A percentile compares a stretch with the other conserved stretches of the same genome.
Conservation (phyloP, 192 early-diverging fungal genomes). For the Entophlyctis luteolus region DNA sequence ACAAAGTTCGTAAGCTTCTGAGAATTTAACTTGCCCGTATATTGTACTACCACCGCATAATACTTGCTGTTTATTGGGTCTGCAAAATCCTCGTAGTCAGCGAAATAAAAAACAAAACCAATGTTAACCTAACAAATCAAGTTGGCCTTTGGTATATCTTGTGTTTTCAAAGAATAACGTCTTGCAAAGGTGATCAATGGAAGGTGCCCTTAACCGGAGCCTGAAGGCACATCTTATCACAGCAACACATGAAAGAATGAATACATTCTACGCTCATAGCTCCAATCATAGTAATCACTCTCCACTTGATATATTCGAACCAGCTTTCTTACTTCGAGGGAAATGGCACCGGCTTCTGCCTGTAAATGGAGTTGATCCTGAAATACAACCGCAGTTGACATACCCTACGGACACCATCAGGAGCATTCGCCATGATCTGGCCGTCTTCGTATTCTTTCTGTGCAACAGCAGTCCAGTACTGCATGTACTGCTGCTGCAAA, state of each 20-base stretch:
- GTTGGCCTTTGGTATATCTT: constrained; percentile 51
- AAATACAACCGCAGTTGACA: background rate
- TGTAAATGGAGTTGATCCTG: background rate
- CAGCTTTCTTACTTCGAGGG: constrained; percentile 12
- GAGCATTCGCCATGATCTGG: constrained; percentile 9
- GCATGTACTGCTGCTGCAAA: constrained; percentile 10
- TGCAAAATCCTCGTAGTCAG: too few relatives aligned
- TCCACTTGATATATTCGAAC: constrained; percentile 69
- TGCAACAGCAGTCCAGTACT: background rate
- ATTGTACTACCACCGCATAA: constrained; percentile 62
- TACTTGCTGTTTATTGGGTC: constrained; percentile 57
- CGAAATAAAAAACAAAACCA: background rate
- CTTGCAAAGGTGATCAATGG: constrained; percentile 81
- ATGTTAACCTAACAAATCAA: constrained; percentile 31
- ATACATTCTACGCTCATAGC: constrained; percentile 65
- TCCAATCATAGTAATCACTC: constrained; percentile 75
- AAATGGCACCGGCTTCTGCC: constrained; percentile 18
- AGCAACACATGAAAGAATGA: constrained; percentile 14
- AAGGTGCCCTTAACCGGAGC: constrained; percentile 62
- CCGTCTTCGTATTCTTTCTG: background rate
- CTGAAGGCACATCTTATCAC: constrained; percentile 22
- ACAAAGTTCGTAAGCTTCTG: constrained; percentile 64
- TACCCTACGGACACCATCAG: background rate
- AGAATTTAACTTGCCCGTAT: constrained; percentile 60
- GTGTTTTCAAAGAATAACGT: constrained; percentile 88